Conservation (phyloP, 805 yeast species). For the Hanseniaspora taiwanica region DNA sequence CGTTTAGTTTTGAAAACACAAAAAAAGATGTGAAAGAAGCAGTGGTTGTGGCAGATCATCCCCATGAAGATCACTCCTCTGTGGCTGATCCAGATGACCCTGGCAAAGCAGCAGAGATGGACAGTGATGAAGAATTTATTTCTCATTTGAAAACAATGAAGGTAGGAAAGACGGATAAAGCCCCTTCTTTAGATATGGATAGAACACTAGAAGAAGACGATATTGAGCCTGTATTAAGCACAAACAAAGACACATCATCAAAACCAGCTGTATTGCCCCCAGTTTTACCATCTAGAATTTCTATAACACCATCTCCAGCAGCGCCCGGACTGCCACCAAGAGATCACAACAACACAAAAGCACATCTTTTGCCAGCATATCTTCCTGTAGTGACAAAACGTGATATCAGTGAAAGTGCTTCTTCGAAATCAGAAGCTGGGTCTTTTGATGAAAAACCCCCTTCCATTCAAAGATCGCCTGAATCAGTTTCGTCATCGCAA, state of each 20-base stretch:
- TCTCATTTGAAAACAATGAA: not conserved
- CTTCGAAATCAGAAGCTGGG: not conserved
- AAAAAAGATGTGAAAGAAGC: too few species aligned
- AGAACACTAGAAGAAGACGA: not conserved
- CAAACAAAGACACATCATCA: not conserved
- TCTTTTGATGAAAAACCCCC: not conserved
- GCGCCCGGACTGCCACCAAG: conserved; percentile 2
- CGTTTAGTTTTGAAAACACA: too few species aligned
- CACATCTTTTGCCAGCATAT: not conserved
- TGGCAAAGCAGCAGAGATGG: not conserved
- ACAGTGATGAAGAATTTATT: not conserved
- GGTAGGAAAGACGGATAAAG: not conserved
- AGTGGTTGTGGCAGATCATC: too few species aligned
- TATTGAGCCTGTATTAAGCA: not conserved
- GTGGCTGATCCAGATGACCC: too few species aligned
- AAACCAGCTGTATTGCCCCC: not conserved
- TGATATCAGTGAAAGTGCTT: too few species aligned
- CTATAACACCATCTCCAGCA: not conserved
- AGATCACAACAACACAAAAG: not conserved
- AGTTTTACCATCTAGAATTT: conserved; percentile 3
- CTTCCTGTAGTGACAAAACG: too few species aligned
- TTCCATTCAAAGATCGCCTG: not conserved
- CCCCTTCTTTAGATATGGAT: not conserved
- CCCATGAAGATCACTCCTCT: too few species aligned
- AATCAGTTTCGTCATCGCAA: not conserved